A percentile compares a stretch with the other conserved stretches of the same genome.
These are phyloP conservation scores for Mrakia gelida DNA, from an alignment of 768 basidiomycete species.

Conservation along the genomic window DNA sequence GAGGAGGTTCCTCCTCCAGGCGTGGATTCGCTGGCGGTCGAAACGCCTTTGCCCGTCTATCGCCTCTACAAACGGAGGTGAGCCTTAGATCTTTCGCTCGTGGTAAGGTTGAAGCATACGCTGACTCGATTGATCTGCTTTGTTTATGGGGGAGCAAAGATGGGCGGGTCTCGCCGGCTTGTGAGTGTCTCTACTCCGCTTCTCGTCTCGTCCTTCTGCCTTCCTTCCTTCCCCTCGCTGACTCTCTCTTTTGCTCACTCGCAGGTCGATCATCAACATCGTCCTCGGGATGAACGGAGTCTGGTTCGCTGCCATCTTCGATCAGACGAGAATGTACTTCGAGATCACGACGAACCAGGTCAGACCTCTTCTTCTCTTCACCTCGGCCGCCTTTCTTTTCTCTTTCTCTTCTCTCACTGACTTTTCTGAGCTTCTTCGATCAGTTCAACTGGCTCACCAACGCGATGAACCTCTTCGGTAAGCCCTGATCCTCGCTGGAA, in stretches of 20 bases:
- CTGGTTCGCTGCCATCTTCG: slow-evolving; percentile 10
- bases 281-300: slow-evolving; percentile 9
- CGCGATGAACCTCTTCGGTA: neutral
- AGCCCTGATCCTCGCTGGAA: neutral
- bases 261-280: neutral
- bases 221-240: neutral
- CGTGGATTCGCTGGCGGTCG: neutral
- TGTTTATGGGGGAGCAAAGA: neutral
- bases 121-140: neutral
- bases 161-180: neutral
- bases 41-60: neutral
- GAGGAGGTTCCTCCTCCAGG: neutral
- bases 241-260: neutral
- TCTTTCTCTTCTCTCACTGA: too few species aligned
- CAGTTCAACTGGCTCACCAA: neutral
- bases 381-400: too few species aligned
- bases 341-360: neutral
- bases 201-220: neutral
- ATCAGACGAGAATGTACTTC: slow-evolving; percentile 1
- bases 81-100: neutral
- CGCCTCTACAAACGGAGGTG: neutral
- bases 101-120: neutral
- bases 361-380: too few species aligned
- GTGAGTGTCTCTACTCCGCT: neutral
- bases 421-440: too few species aligned